phyloP scores from a whole-genome alignment of 768 basidiomycete genomes.

The Phaeotremella skinneri region DNA sequence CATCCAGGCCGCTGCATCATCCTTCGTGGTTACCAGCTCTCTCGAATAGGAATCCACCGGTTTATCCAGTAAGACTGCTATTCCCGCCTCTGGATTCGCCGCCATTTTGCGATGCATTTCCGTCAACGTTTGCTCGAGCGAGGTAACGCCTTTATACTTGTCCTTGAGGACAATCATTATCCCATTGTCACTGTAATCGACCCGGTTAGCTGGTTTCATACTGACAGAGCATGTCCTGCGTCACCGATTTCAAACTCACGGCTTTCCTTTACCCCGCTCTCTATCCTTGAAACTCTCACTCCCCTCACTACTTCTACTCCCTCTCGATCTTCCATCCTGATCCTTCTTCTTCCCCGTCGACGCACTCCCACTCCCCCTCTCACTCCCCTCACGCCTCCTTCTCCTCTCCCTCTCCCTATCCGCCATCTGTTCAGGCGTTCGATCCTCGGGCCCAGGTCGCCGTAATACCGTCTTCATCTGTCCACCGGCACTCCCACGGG shows the following conservation, averaged over 20 bases:
- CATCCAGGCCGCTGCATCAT: slow-evolving; percentile 52
- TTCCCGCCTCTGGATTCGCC: slow-evolving; percentile 54
- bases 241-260: slow-evolving; percentile 36
- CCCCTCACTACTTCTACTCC: slow-evolving; percentile 49
- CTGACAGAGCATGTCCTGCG: slow-evolving; percentile 59
- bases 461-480: slow-evolving; percentile 4
- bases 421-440: slow-evolving; percentile 43
- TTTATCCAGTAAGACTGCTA: slow-evolving; percentile 25
- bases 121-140: slow-evolving; percentile 72
- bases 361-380: slow-evolving; percentile 37
- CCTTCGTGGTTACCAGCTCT: slow-evolving; percentile 12
- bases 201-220: slow-evolving; percentile 60
- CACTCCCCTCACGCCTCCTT: slow-evolving; percentile 50
- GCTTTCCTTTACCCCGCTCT: slow-evolving; percentile 50
- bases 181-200: slow-evolving; percentile 55
- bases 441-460: slow-evolving; percentile 1
- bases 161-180: slow-evolving; percentile 55
- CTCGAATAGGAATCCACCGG: slow-evolving; percentile 24
- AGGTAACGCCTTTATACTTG: slow-evolving; percentile 72
- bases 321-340: slow-evolving; percentile 34
- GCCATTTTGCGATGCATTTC: slow-evolving; percentile 73
- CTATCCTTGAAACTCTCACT: slow-evolving; percentile 53
- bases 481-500: not conserved
- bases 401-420: slow-evolving; percentile 49
- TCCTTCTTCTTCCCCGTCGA: slow-evolving; percentile 31